Evolutionary conservation across 768 basidiomycete genomes (phyloP).

Genomic region (Mycena vitilis): DNA sequence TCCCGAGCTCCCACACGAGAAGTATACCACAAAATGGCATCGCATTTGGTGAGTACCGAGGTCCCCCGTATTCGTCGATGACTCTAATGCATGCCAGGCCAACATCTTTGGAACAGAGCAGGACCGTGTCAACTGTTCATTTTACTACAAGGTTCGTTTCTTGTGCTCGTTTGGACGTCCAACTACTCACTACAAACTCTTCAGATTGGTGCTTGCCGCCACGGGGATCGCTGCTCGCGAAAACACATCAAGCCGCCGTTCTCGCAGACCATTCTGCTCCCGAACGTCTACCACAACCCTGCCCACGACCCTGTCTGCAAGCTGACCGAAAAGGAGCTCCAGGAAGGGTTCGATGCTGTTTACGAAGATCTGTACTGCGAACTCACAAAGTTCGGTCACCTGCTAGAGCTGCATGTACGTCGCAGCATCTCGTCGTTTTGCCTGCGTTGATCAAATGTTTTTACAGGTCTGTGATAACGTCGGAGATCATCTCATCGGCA

Average conservation of each 20-base stretch:
- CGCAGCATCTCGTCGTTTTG: neutral
- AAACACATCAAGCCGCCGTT: conserved; percentile 99
- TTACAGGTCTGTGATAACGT: conserved; percentile 95
- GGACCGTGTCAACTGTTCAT: conserved; percentile 98
- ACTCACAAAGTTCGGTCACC: conserved; percentile 92
- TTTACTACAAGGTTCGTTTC: conserved; percentile 85
- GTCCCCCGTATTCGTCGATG: conserved; percentile 33
- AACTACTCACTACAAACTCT: conserved; percentile 27
- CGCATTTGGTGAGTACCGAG: conserved; percentile 71
- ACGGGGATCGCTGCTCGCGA: conserved; percentile 97
- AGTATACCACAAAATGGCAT: conserved; percentile 60
- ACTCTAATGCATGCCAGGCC: conserved; percentile 61
- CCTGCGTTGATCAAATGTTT: conserved; percentile 21
- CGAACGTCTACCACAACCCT: conserved; percentile 99
- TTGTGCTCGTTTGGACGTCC: conserved; percentile 18
- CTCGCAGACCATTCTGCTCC: conserved; percentile 95
- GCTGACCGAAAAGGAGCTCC: conserved; percentile 86
- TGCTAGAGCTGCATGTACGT: conserved; percentile 93
- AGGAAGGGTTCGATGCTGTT: conserved; percentile 93
- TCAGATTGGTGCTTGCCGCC: conserved; percentile 97
- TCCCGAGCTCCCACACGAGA: conserved; percentile 22
- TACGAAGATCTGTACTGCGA: conserved; percentile 97
- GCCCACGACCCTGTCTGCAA: conserved; percentile 93
- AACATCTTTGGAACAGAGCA: conserved; percentile 97
- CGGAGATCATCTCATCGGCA: conserved; percentile 97